phyloP scores from a whole-genome alignment of 1,139 yeast genomes.

The Geotrichum restrictum region DNA sequence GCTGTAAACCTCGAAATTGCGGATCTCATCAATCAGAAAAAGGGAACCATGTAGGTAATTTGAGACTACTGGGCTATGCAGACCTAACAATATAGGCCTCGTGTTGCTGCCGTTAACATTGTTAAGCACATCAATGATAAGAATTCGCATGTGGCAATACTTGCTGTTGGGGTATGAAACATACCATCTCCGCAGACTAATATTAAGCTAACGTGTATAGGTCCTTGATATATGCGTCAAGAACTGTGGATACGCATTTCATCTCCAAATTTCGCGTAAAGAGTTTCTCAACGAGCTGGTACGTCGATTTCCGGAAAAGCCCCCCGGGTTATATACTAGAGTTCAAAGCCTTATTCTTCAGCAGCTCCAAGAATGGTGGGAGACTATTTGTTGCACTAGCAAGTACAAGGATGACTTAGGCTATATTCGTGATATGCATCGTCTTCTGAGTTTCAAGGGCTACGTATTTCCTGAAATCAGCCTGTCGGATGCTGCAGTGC shows the following conservation, averaged over 20 bases:
- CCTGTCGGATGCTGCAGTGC: conserved; percentile 86
- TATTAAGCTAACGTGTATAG: conserved; percentile 17
- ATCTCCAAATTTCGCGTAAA: conserved; percentile 87
- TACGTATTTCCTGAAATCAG: conserved; percentile 89
- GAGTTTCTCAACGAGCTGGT: conserved; percentile 92
- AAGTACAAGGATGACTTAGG: conserved; percentile 88
- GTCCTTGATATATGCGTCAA: conserved; percentile 86
- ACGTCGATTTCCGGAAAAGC: conserved; percentile 89
- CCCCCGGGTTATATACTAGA: conserved; percentile 78
- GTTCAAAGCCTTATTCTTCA: conserved; percentile 82
- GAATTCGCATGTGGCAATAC: conserved; percentile 70
- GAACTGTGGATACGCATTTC: conserved; percentile 97
- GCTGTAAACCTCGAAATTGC: conserved; percentile 88
- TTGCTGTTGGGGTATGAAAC: conserved; percentile 46
- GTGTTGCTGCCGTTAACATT: conserved; percentile 91
- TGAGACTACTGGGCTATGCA: not conserved
- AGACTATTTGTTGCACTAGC: conserved; percentile 86
- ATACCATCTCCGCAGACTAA: too few relatives aligned
- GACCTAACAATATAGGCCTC: conserved; percentile 44
- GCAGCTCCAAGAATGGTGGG: conserved; percentile 96
- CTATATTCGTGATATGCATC: conserved; percentile 92
- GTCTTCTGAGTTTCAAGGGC: conserved; percentile 80
- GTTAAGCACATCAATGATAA: conserved; percentile 78
- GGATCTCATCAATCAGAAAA: conserved; percentile 87
- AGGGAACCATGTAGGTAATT: conserved; percentile 56